Conservation (phyloP, 805 yeast species). For the Metschnikowia orientalis region DNA sequence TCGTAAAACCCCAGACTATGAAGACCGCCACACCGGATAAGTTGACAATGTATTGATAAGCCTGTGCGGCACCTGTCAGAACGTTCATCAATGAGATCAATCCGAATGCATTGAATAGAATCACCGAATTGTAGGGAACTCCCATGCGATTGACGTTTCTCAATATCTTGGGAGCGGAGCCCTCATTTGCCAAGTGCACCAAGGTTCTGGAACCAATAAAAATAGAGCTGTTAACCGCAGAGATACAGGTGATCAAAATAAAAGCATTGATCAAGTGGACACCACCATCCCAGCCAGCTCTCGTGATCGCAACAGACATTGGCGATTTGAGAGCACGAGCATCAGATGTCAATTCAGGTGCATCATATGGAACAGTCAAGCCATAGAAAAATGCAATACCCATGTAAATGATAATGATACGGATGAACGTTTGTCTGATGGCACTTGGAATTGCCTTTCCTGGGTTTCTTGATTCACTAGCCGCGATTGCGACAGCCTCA, state of each 20-base stretch:
- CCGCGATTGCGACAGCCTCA: constrained; percentile 54
- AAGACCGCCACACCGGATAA: constrained; percentile 65
- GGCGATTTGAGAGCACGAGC: constrained; percentile 41
- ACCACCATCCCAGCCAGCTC: constrained; percentile 42
- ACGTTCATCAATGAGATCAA: constrained; percentile 54
- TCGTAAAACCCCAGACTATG: constrained; percentile 62
- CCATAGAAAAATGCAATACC: constrained; percentile 55
- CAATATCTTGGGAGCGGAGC: constrained; percentile 55
- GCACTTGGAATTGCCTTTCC: constrained; percentile 54
- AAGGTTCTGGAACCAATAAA: constrained; percentile 67
- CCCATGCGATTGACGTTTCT: constrained; percentile 52
- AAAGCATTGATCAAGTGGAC: constrained; percentile 58
- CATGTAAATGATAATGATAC: constrained; percentile 51
- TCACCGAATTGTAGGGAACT: constrained; percentile 59
- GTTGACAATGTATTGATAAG: constrained; percentile 57
- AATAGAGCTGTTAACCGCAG: constrained; percentile 67
- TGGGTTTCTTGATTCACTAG: constrained; percentile 61
- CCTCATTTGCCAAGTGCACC: constrained; percentile 58
- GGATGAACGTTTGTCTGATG: constrained; percentile 50
- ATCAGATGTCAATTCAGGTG: constrained; percentile 39
- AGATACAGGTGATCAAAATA: constrained; percentile 57
- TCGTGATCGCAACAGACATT: constrained; percentile 34
- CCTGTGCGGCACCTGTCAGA: constrained; percentile 55
- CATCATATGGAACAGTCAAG: constrained; percentile 54
- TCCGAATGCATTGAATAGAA: constrained; percentile 51